These are phyloP conservation scores for Eimeria maxima DNA, from an alignment of 169 alveolate species.

Conservation along the genomic window DNA sequence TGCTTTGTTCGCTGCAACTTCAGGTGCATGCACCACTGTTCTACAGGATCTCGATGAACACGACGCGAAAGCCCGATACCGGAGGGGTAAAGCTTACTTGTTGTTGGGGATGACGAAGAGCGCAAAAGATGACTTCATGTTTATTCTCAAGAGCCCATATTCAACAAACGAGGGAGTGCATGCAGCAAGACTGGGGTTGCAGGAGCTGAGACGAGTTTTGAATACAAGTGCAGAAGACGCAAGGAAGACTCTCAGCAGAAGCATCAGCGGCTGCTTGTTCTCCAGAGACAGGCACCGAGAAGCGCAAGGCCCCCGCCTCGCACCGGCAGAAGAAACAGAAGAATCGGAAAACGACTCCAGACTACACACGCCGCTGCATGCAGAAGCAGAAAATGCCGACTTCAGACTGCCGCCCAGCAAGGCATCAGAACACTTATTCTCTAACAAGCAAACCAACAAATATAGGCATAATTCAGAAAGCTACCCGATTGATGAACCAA, in stretches of 20 bases:
- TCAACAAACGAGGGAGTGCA: slow-evolving; percentile 46
- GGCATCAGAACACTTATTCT: neutral
- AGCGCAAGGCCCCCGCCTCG: neutral
- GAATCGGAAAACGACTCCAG: neutral
- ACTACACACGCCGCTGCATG: neutral
- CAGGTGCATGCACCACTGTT: slow-evolving; percentile 82
- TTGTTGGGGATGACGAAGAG: slow-evolving; percentile 76
- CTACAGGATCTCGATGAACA: slow-evolving; percentile 82
- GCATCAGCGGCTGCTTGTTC: slow-evolving; percentile 40
- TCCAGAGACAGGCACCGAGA: neutral
- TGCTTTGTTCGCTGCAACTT: neutral
- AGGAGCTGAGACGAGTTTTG: slow-evolving; percentile 51
- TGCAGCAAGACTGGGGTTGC: slow-evolving; percentile 71
- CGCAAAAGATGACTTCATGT: slow-evolving; percentile 79
- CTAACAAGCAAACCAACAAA: too few species aligned
- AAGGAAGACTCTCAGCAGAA: neutral
- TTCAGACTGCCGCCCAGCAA: slow-evolving; percentile 41
- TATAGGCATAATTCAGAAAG: neutral
- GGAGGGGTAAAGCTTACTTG: slow-evolving; percentile 68
- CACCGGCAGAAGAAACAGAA: neutral
- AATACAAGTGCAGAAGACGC: slow-evolving; percentile 48
- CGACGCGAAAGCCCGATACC: slow-evolving; percentile 80
- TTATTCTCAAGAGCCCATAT: slow-evolving; percentile 77
- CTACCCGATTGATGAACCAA: neutral
- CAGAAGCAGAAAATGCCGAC: neutral